These are phyloP conservation scores for Fraxinus floribunda DNA, from an alignment of 305 asterid genomes.

Conservation along the genomic window DNA sequence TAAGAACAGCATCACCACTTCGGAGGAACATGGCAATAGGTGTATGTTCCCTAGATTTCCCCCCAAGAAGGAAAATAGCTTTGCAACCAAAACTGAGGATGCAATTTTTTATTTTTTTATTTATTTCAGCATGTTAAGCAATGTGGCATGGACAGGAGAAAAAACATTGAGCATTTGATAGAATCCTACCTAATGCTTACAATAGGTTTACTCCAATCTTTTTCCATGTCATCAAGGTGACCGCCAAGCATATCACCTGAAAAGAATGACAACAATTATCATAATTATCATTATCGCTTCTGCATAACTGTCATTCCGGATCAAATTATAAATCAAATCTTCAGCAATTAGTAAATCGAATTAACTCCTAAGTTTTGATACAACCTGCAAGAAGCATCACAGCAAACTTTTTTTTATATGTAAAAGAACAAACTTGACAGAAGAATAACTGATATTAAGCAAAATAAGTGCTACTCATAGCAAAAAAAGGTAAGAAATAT, in stretches of 20 bases:
- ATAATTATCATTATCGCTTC: background rate
- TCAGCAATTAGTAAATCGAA: background rate
- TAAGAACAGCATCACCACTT: constrained; percentile 86
- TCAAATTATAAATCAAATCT: background rate
- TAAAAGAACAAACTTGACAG: background rate
- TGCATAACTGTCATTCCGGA: background rate
- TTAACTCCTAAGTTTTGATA: background rate
- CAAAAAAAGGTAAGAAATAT: background rate
- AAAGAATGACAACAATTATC: constrained; percentile 10
- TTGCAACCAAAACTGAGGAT: constrained; percentile 81
- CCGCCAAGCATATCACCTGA: constrained; percentile 97
- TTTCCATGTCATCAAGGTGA: constrained; percentile 99
- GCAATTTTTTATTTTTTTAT: background rate
- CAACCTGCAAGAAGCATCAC: background rate
- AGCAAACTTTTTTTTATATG: background rate
- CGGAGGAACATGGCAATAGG: constrained; percentile 88
- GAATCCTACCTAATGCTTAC: constrained; percentile 85
- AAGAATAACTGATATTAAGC: background rate
- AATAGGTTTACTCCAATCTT: constrained; percentile 97
- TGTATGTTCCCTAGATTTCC: constrained; percentile 69
- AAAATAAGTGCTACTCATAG: background rate
- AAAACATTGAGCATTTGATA: background rate
- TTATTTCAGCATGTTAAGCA: background rate
- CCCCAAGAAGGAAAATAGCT: constrained; percentile 95
- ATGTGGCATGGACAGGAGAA: background rate